phyloP scores from a whole-genome alignment of 83 land plant species.

The Larix sibirica region DNA sequence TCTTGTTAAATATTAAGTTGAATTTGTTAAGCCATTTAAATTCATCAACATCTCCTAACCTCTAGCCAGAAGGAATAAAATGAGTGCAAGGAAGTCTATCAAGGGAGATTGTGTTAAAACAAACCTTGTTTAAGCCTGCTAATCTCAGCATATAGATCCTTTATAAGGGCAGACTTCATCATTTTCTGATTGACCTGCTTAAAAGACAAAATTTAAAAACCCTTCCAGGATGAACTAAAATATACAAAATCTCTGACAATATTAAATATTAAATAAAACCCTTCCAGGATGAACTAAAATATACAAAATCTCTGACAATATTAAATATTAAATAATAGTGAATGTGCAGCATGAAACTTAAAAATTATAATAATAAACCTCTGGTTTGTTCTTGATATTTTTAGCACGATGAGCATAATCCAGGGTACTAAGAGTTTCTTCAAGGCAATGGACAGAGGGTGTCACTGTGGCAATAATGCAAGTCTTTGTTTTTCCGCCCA shows the following conservation, averaged over 20 bases:
- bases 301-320: not conserved
- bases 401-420: conserved; percentile 96
- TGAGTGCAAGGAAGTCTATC: too few species aligned
- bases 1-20: not conserved
- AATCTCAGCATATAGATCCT: conserved; percentile 84
- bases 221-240: not conserved
- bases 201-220: not conserved
- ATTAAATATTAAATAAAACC: not conserved
- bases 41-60: not conserved
- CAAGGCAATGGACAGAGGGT: conserved; percentile 78
- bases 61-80: not conserved
- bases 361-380: conserved; percentile 42
- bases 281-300: not conserved
- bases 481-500: conserved; percentile 93
- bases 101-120: not conserved
- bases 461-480: conserved; percentile 89
- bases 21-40: conserved; percentile 5
- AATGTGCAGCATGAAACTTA: conserved; percentile 5
- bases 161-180: conserved; percentile 90
- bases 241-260: not conserved
- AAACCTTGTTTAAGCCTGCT: conserved; percentile 85
- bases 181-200: conserved; percentile 88
- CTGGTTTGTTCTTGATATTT: conserved; percentile 91
- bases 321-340: not conserved
- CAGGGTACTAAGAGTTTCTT: conserved; percentile 86